Conservation (phyloP, 2,329 filamentous ascomycete species). For the Pseudogymnoascus sp. region DNA sequence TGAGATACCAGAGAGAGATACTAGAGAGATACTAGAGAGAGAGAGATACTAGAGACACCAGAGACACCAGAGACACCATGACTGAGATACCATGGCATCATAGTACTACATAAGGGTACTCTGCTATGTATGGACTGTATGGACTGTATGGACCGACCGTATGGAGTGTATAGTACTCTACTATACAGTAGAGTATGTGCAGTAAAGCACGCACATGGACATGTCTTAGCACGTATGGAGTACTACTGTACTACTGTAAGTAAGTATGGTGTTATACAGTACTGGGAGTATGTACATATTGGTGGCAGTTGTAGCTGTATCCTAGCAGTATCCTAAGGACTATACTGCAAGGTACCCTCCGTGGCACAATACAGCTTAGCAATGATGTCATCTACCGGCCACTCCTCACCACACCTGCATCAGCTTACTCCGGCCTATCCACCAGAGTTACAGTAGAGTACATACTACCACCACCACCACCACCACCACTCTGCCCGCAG, state of each 20-base stretch:
- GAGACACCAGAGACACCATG: too few species aligned
- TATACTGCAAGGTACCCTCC: constrained; percentile 1
- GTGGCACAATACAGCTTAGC: background rate
- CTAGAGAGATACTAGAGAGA: too few species aligned
- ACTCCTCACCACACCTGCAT: background rate
- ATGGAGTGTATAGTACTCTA: too few species aligned
- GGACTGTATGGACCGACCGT: too few species aligned
- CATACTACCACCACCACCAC: background rate
- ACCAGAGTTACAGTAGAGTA: background rate
- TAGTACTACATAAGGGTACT: too few species aligned
- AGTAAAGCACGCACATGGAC: background rate
- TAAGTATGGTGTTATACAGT: background rate
- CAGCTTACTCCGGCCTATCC: background rate
- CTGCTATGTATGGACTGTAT: too few species aligned
- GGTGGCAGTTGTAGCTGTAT: background rate
- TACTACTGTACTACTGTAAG: background rate
- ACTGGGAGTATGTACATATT: background rate
- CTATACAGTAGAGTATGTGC: background rate
- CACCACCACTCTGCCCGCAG: background rate
- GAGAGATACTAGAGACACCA: background rate
- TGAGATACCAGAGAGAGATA: too few species aligned
- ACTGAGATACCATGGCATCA: background rate
- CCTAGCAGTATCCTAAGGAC: background rate
- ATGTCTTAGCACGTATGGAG: constrained; percentile 2
- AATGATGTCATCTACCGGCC: background rate